Percentiles rank a stretch among this genome's conserved stretches.
These are phyloP conservation scores for Microsporum canis DNA, from an alignment of 2,329 filamentous ascomycete species.

Conservation along the genomic window DNA sequence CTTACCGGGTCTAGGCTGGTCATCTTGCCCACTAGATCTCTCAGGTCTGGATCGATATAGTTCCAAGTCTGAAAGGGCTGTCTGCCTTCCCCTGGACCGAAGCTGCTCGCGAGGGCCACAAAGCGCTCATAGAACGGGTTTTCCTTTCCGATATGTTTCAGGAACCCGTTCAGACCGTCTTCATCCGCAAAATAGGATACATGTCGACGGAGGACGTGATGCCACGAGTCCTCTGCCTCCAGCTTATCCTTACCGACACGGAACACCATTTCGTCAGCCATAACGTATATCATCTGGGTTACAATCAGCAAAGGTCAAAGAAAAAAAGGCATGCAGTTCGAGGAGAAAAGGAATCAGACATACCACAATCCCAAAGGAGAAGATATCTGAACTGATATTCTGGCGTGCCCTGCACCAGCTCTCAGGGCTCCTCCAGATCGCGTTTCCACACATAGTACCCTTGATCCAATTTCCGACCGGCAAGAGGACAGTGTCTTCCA, in stretches of 20 bases:
- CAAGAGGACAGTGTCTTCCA: slow-evolving; percentile 23
- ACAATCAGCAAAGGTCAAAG: slow-evolving; percentile 4
- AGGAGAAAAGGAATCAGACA: not conserved
- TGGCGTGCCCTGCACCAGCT: slow-evolving; percentile 23
- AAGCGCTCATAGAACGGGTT: slow-evolving; percentile 33
- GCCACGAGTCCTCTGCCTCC: slow-evolving; percentile 17
- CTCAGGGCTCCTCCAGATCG: slow-evolving; percentile 28
- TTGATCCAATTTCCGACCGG: slow-evolving; percentile 18
- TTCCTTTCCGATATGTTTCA: slow-evolving; percentile 32
- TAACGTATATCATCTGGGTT: slow-evolving; percentile 22
- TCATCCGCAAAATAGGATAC: slow-evolving; percentile 39
- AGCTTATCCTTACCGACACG: slow-evolving; percentile 17
- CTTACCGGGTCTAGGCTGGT: slow-evolving; percentile 24
- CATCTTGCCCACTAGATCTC: slow-evolving; percentile 22
- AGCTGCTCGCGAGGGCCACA: slow-evolving; percentile 28
- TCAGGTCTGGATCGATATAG: slow-evolving; percentile 27
- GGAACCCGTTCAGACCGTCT: slow-evolving; percentile 30
- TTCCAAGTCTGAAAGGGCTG: slow-evolving; percentile 33
- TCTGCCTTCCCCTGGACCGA: slow-evolving; percentile 30
- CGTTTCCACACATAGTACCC: slow-evolving; percentile 23
- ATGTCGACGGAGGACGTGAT: slow-evolving; percentile 24
- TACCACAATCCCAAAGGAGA: slow-evolving; percentile 27
- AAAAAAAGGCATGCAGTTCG: no score
- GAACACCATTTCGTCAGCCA: slow-evolving; percentile 23
- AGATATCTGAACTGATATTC: slow-evolving; percentile 26